Conservation (phyloP, 305 asterid species). For the Solanum aculeatissimum region DNA sequence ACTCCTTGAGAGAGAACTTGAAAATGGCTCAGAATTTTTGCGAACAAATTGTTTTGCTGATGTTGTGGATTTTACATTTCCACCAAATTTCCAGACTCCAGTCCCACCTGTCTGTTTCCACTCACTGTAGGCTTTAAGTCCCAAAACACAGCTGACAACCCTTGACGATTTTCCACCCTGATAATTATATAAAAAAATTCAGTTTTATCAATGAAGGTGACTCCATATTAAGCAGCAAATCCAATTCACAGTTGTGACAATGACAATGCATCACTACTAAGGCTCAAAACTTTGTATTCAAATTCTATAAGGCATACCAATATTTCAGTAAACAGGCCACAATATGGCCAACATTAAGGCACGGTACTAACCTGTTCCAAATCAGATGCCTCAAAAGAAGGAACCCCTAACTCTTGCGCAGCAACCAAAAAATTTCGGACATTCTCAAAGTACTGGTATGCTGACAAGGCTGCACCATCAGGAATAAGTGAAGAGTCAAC, state of each 20-base stretch:
- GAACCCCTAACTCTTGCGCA: conserved; percentile 76
- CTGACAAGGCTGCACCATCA: conserved; percentile 18
- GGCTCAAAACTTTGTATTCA: neutral
- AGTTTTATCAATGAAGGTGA: neutral
- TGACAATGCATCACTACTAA: neutral
- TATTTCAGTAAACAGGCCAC: neutral
- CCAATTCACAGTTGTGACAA: neutral
- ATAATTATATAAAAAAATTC: neutral
- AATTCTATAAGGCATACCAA: neutral
- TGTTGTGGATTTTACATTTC: conserved; percentile 4
- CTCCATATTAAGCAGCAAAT: neutral
- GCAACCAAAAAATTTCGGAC: conserved; percentile 21
- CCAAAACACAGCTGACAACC: conserved; percentile 78
- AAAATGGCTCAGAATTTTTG: conserved; percentile 35
- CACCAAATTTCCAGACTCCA: conserved; percentile 30
- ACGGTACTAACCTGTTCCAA: conserved; percentile 60
- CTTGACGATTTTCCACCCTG: conserved; percentile 99
- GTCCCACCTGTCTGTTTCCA: conserved; percentile 37
- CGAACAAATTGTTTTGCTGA: conserved; percentile 37
- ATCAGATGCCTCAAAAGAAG: conserved; percentile 94
- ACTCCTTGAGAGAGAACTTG: conserved; percentile 5
- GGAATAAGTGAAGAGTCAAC: conserved; percentile 33
- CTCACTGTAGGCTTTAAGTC: conserved; percentile 41
- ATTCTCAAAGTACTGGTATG: conserved; percentile 15
- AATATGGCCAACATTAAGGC: neutral